Evolutionary conservation across 345 rosid species (phyloP).

Genomic region (Aegle marmelos): DNA sequence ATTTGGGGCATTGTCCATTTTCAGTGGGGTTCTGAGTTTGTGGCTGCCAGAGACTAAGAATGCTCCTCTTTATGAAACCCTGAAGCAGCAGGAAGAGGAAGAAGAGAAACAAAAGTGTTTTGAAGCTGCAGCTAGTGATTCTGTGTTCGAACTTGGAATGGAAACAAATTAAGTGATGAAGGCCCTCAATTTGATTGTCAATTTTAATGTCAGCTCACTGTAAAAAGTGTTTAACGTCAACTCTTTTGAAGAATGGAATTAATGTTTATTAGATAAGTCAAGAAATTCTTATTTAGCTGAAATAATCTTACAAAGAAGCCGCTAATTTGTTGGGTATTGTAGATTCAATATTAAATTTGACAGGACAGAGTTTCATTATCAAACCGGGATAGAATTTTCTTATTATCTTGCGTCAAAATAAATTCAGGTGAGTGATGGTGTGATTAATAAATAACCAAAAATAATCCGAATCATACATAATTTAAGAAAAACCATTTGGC

Average conservation of each 20-base stretch:
- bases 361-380: no score
- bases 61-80: conserved; percentile 64
- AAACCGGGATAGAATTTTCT: no score
- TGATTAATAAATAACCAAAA: no score
- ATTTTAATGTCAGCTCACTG: background rate
- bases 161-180: no score
- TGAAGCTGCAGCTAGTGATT: background rate
- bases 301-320: no score
- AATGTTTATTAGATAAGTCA: no score
- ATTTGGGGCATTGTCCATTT: conserved; percentile 48
- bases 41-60: conserved; percentile 66
- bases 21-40: conserved; percentile 50
- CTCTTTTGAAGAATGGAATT: background rate
- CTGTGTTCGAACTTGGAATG: conserved; percentile 19
- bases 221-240: background rate
- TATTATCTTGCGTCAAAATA: no score
- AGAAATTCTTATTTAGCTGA: no score
- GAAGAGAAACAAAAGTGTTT: conserved; percentile 27
- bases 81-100: conserved; percentile 46
- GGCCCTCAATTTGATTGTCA: background rate
- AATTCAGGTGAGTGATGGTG: no score
- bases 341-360: no score
- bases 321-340: no score
- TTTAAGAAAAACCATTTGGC: accelerated
- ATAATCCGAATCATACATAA: no score